phyloP scores from a whole-genome alignment of 352 stramenopile species.

The Globisporangium cystogenes region DNA sequence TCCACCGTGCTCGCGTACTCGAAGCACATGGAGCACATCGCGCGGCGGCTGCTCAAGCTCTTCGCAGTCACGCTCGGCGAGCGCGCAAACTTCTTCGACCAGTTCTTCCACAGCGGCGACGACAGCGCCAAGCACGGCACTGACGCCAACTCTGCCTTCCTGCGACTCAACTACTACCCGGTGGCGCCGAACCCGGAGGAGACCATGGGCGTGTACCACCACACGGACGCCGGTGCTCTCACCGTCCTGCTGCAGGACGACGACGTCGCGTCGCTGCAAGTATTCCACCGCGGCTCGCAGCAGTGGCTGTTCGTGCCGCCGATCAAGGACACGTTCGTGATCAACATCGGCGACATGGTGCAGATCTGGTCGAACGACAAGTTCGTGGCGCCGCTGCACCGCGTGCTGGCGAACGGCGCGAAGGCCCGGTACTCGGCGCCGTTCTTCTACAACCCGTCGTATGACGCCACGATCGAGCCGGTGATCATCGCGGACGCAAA shows the following conservation, averaged over 20 bases:
- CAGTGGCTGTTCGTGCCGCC: conserved; percentile 34
- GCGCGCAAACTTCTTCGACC: conserved; percentile 23
- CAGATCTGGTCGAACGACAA: conserved; percentile 47
- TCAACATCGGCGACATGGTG: conserved; percentile 57
- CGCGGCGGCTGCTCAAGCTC: conserved; percentile 35
- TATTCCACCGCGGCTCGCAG: conserved; percentile 29
- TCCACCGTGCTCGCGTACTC: no score
- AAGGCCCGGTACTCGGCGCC: conserved; percentile 31
- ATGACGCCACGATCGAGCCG: conserved; percentile 52
- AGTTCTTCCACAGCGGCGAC: conserved; percentile 21
- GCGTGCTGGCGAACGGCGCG: conserved; percentile 24
- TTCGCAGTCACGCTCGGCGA: conserved; percentile 28
- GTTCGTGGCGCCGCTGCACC: conserved; percentile 39
- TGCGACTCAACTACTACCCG: conserved; percentile 90
- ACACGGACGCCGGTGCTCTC: conserved; percentile 36
- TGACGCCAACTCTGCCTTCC: conserved; percentile 85
- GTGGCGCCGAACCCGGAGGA: no score
- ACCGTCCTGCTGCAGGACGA: conserved; percentile 50
- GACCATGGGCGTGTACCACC: no score
- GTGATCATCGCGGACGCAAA: conserved; percentile 32
- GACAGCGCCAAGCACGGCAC: conserved; percentile 48
- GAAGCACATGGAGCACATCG: no score
- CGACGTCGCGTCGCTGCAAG: conserved; percentile 33
- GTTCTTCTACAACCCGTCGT: conserved; percentile 58
- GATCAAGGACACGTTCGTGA: conserved; percentile 32